A percentile compares a stretch with the other conserved stretches of the same genome.
Evolutionary conservation across 2,329 filamentous ascomycete genomes (phyloP).

Genomic region (Colletotrichum musae): DNA sequence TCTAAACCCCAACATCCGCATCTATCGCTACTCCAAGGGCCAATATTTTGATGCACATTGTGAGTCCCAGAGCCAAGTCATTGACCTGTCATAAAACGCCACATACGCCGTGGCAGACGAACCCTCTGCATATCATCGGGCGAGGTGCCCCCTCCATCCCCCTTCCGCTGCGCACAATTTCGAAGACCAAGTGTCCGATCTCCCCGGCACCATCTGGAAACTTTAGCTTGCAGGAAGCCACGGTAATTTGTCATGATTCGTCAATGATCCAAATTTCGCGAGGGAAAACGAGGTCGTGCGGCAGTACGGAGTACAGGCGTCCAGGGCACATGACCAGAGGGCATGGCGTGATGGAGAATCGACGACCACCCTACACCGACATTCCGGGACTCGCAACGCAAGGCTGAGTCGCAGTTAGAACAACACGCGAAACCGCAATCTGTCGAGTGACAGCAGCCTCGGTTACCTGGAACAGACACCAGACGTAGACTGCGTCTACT

Average conservation of each 20-base stretch:
- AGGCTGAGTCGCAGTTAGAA: slow-evolving; percentile 7
- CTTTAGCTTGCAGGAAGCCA: slow-evolving; percentile 12
- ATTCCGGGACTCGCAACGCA: background rate
- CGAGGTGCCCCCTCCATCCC: background rate
- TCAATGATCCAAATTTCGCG: background rate
- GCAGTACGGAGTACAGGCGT: background rate
- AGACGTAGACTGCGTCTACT: too few relatives aligned
- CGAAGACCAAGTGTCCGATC: slow-evolving; percentile 4
- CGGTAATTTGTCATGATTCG: slow-evolving; percentile 18
- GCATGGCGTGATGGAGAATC: slow-evolving; percentile 11
- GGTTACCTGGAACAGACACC: slow-evolving; percentile 9
- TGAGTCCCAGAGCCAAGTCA: slow-evolving; percentile 59
- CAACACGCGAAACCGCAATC: background rate
- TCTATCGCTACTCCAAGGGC: slow-evolving; percentile 88
- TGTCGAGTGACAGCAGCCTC: slow-evolving; percentile 3
- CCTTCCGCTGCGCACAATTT: background rate
- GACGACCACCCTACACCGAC: slow-evolving; percentile 1
- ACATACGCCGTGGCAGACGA: slow-evolving; percentile 14
- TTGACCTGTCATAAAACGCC: slow-evolving; percentile 37
- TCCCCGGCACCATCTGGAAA: background rate
- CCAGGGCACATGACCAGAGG: background rate
- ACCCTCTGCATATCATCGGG: slow-evolving; percentile 8
- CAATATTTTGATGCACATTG: slow-evolving; percentile 96
- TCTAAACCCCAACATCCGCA: slow-evolving; percentile 87
- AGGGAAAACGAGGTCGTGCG: background rate